Percentiles rank a stretch among this genome's conserved stretches.
Evolutionary conservation across 345 rosid genomes (phyloP).

Genomic region (Mallotus nudiflorus): DNA sequence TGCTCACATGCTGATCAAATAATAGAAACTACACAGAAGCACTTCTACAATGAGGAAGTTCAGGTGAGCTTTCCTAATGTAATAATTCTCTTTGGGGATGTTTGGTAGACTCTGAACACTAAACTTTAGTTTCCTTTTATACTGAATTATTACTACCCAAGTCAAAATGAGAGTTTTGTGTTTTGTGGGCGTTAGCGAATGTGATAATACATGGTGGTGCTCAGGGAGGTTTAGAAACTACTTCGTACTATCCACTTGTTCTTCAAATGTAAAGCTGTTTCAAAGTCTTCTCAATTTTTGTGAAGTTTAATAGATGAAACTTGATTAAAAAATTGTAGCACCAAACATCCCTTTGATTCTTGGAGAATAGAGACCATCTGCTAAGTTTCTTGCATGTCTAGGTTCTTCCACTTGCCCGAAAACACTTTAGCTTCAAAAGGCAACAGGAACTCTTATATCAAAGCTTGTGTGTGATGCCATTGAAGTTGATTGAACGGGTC

Average conservation of each 20-base stretch:
- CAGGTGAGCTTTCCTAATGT: conserved; percentile 50
- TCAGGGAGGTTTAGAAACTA: neutral
- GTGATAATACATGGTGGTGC: conserved; percentile 10
- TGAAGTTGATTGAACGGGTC: conserved; percentile 82
- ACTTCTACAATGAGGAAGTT: conserved; percentile 78
- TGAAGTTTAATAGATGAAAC: conserved; percentile 13
- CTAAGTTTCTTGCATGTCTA: conserved; percentile 38
- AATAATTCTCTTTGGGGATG: neutral
- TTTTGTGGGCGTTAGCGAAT: neutral
- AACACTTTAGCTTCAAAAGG: conserved; percentile 65
- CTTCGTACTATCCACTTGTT: conserved; percentile 14
- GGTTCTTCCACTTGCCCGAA: conserved; percentile 87
- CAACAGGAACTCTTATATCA: conserved; percentile 83
- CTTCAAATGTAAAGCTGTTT: conserved; percentile 29
- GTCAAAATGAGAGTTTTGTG: neutral
- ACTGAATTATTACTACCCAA: neutral
- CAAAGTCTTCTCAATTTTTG: conserved; percentile 37
- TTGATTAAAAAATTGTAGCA: conserved; percentile 4
- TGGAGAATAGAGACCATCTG: conserved; percentile 49
- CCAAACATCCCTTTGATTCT: conserved; percentile 12
- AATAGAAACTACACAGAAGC: conserved; percentile 69
- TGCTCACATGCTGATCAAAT: conserved; percentile 89
- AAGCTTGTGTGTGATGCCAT: conserved; percentile 85
- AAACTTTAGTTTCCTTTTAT: conserved; percentile 9
- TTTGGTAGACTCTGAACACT: conserved; percentile 12